Conservation (phyloP, 306 rosid genomes). For the Ochetophila trinervis region DNA sequence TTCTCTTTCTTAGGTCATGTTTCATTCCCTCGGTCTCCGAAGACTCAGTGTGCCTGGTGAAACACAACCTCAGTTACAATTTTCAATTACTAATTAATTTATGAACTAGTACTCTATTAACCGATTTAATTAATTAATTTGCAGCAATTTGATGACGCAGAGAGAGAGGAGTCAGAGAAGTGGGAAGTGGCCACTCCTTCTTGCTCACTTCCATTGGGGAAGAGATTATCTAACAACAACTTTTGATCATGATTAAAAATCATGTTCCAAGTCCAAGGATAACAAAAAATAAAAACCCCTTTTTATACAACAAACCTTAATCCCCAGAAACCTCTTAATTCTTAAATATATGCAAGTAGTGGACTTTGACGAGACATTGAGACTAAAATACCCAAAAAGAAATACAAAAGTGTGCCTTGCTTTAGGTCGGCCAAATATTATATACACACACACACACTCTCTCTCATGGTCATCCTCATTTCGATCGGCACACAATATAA, state of each 20-base stretch:
- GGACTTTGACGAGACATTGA: slow-evolving; percentile 27
- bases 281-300: too few relatives aligned
- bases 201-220: slow-evolving; percentile 24
- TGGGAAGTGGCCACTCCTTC: slow-evolving; percentile 35
- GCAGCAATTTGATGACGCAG: not conserved
- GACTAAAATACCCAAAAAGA: slow-evolving; percentile 28
- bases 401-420: slow-evolving; percentile 20
- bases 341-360: slow-evolving; percentile 5
- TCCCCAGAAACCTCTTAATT: slow-evolving; percentile 7
- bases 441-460: too few relatives aligned
- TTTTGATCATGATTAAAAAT: not conserved
- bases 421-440: slow-evolving; percentile 40
- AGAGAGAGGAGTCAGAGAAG: not conserved
- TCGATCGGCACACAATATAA: too few relatives aligned
- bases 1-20: not conserved
- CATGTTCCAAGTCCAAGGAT: too few relatives aligned
- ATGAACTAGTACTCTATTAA: too few relatives aligned
- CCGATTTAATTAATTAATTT: not conserved
- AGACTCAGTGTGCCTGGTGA: too few relatives aligned
- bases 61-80: too few relatives aligned
- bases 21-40: not conserved
- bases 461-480: too few relatives aligned
- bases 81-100: too few relatives aligned
- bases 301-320: slow-evolving; percentile 1
- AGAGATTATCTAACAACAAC: slow-evolving; percentile 2